These are phyloP conservation scores for Arachis hypogaea DNA, from an alignment of 306 rosid genomes.

Conservation along the genomic window DNA sequence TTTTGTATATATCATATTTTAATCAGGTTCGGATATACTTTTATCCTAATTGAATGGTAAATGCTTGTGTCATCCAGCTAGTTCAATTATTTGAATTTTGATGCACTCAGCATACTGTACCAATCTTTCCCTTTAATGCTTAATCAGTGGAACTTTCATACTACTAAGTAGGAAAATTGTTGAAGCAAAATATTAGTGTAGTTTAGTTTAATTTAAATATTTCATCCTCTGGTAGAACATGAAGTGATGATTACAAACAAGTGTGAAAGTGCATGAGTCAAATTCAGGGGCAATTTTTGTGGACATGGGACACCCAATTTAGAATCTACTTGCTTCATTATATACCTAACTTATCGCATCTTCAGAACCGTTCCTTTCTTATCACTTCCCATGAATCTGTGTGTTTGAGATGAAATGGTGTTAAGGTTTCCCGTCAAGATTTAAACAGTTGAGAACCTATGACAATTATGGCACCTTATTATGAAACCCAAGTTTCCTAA, in stretches of 20 bases:
- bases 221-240: background rate
- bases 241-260: background rate
- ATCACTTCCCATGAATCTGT: constrained; percentile 4
- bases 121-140: too few relatives aligned
- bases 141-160: too few relatives aligned
- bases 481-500: constrained; percentile 38
- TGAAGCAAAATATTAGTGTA: too few relatives aligned
- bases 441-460: constrained; percentile 17
- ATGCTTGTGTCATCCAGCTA: too few relatives aligned
- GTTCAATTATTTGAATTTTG: too few relatives aligned
- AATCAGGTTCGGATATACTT: too few relatives aligned
- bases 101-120: too few relatives aligned
- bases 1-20: too few relatives aligned
- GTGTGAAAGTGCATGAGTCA: background rate
- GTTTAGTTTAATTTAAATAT: too few relatives aligned
- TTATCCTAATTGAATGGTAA: too few relatives aligned
- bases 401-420: background rate
- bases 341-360: background rate
- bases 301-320: constrained; percentile 19
- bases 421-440: constrained; percentile 36
- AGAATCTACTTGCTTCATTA: background rate
- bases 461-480: constrained; percentile 28
- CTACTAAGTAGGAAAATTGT: too few relatives aligned
- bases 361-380: constrained; percentile 22
- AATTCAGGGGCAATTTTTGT: background rate